Evolutionary conservation across 768 basidiomycete species (phyloP).

Genomic region (Mycena chlorophos): DNA sequence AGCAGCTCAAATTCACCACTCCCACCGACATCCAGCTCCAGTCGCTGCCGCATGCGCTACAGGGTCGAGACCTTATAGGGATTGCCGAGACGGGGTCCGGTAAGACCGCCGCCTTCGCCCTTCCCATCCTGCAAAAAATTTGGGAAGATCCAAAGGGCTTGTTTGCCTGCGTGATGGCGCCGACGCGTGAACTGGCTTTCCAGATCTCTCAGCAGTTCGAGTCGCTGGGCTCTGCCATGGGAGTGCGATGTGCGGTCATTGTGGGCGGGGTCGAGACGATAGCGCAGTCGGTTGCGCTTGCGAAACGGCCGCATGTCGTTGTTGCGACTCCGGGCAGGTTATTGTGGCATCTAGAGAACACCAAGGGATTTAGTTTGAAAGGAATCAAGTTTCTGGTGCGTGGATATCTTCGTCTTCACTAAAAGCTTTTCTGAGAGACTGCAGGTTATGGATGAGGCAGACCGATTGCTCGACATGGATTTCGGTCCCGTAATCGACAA

Average conservation of each 20-base stretch:
- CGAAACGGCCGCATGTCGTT: conserved; percentile 91
- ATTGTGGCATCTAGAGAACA: conserved; percentile 92
- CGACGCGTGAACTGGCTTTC: conserved; percentile 96
- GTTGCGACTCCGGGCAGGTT: conserved; percentile 95
- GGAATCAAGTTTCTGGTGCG: conserved; percentile 85
- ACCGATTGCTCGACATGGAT: conserved; percentile 93
- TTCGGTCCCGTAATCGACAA: conserved; percentile 95
- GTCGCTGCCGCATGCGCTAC: conserved; percentile 81
- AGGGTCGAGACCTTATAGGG: conserved; percentile 95
- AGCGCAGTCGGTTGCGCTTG: conserved; percentile 86
- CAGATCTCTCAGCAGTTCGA: conserved; percentile 99
- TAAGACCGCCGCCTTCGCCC: conserved; percentile 95
- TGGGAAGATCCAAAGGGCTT: conserved; percentile 95
- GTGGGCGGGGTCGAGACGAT: conserved; percentile 96
- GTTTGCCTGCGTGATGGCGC: conserved; percentile 91
- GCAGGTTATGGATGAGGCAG: conserved; percentile 98
- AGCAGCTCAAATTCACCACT: conserved; percentile 74
- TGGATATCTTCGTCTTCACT: background rate
- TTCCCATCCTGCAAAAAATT: conserved; percentile 93
- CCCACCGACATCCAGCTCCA: conserved; percentile 92
- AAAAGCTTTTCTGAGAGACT: background rate
- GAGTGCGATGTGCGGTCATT: conserved; percentile 85
- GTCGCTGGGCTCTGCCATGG: conserved; percentile 87
- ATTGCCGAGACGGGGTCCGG: conserved; percentile 98
- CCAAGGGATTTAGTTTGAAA: conserved; percentile 92